These are phyloP conservation scores for Echeveria elegans DNA, from an alignment of 164 flowering plant genomes.

Conservation along the genomic window DNA sequence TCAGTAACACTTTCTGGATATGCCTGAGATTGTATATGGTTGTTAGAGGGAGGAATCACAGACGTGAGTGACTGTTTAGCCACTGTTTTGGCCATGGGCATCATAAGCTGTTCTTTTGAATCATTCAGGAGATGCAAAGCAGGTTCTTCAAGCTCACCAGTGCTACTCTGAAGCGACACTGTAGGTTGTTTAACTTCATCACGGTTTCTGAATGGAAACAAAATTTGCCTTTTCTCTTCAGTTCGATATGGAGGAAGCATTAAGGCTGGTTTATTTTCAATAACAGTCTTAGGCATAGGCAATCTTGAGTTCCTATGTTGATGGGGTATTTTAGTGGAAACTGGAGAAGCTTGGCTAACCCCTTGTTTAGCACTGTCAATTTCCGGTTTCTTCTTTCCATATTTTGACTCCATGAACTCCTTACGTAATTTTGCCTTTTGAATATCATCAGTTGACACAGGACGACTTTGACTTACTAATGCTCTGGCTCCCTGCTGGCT, in stretches of 20 bases:
- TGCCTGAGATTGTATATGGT: not conserved
- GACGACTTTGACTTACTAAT: conserved; percentile 57
- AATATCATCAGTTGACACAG: conserved; percentile 95
- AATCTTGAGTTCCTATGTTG: not conserved
- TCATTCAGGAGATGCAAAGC: not conserved
- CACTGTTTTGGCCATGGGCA: not conserved
- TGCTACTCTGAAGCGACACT: not conserved
- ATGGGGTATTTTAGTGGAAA: not conserved
- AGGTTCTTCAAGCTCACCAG: not conserved
- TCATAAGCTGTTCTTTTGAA: not conserved
- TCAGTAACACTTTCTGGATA: not conserved
- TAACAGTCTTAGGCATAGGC: not conserved
- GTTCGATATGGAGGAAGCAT: not conserved
- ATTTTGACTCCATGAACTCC: conserved; percentile 65
- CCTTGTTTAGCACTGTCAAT: conserved; percentile 21
- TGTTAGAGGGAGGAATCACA: not conserved
- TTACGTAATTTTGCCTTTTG: conserved; percentile 97
- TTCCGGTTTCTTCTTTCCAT: conserved; percentile 41
- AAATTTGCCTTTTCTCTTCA: not conserved
- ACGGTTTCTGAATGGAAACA: not conserved
- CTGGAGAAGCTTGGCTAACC: conserved; percentile 13
- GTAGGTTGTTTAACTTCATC: not conserved
- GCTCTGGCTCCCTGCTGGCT: conserved; percentile 40
- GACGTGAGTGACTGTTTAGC: not conserved
- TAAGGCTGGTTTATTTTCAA: not conserved